phyloP scores from a whole-genome alignment of 2,329 filamentous ascomycete genomes.

The Calonectria hongkongensis region DNA sequence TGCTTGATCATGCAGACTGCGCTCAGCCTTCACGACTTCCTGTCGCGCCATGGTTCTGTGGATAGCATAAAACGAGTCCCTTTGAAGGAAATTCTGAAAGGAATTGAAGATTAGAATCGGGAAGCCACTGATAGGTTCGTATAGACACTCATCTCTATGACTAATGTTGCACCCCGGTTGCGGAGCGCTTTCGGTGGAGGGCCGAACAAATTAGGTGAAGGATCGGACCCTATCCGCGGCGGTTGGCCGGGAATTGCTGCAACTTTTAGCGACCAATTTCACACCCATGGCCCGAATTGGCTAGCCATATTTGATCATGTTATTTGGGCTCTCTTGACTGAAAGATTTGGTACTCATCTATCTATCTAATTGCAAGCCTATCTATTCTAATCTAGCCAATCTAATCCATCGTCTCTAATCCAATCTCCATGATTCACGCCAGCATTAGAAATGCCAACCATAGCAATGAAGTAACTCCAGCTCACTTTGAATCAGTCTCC shows the following conservation, averaged over 20 bases:
- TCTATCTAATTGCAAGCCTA: neutral
- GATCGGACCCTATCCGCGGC: neutral
- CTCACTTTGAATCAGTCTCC: neutral
- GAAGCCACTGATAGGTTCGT: neutral
- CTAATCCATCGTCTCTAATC: neutral
- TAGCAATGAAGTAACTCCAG: neutral
- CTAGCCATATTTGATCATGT: neutral
- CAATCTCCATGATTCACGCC: neutral
- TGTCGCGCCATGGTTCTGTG: conserved; percentile 24
- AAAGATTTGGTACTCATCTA: neutral
- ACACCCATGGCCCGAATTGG: too few species aligned
- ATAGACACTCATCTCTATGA: neutral
- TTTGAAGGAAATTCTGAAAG: too few species aligned
- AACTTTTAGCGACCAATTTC: too few species aligned
- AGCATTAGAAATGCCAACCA: neutral
- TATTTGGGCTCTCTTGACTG: neutral
- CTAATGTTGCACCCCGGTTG: neutral
- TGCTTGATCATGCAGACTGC: conserved; percentile 72
- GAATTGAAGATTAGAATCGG: neutral
- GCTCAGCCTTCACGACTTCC: conserved; percentile 59
- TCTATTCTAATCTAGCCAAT: neutral
- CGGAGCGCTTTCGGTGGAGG: neutral
- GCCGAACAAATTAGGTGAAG: neutral
- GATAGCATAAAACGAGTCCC: neutral
- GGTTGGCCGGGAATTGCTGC: neutral